Base-by-base conservation (phyloP, 2,329 filamentous ascomycete species). In the Neonectria punicea region DNA sequence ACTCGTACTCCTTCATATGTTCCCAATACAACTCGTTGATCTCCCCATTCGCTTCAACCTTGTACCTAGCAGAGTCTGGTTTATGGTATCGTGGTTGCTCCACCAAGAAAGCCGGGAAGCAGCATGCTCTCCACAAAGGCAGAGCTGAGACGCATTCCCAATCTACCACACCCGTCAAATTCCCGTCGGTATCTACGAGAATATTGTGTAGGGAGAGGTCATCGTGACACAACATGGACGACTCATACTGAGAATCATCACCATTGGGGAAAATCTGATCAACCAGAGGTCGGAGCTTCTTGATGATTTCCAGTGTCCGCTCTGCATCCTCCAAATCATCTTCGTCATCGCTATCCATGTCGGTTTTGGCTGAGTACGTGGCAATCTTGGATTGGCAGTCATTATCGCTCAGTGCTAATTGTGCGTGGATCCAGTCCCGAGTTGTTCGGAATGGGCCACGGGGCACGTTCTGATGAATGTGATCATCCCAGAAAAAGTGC, bases 131-230 rank as follows among this genome's bases (percentile, higher is more conserved):
- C 82, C 80, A 84, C 5, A 78, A 63, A 3, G 81, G 82, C 28
- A 83, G 46, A 0, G 78, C 71, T 0, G 78, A 81, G 0, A 82
- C 76, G 47, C 76, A 83, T 54, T 84, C 80, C 80, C 81, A 84
- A 64, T 83, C 80, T 1, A 83, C 46, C 0, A 84, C 59, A 1
- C 70, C 82, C 0, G 77, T 81, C 9, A 83, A 67, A 0, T 65
- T 67, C 0, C 78, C 79, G 1, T 68, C 16, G 0, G 77, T 64
- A 57, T 83, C 74, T 0, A 83, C 76, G 20, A 83, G 70, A 8
- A 84, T 79, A 54, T 84, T 83, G 11, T 74, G 67, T 11, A 70
- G 64, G 4, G 72, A 76, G 1, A 83, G 66, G 39, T 83, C 80
- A 4, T 79, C 65, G 13, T 73, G 80, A 47, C 70, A 80, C 7